Percentiles rank a stretch among this genome's conserved stretches.
Conservation (phyloP, 2,329 filamentous ascomycete species). For the Nemania diffusa region DNA sequence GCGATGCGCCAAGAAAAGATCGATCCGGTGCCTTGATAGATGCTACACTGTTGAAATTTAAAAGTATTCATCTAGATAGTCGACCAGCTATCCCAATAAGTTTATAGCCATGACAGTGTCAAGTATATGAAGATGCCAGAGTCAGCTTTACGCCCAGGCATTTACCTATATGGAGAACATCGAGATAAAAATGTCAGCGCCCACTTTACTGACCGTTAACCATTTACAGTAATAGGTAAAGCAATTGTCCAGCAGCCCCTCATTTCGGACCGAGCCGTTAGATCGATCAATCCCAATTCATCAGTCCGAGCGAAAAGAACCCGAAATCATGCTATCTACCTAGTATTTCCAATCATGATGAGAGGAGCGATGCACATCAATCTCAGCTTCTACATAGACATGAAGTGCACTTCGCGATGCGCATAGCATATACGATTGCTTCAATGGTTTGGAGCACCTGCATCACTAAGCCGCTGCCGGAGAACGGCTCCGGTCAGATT, state of each 20-base stretch:
- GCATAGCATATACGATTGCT: not conserved
- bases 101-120: not conserved
- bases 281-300: not conserved
- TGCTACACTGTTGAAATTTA: not conserved
- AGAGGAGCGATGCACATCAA: not conserved
- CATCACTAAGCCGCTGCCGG: not conserved
- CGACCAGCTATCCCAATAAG: not conserved
- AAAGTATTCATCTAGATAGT: not conserved
- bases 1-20: not conserved
- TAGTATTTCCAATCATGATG: no score
- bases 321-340: no score
- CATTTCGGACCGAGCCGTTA: not conserved
- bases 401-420: no score
- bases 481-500: not conserved
- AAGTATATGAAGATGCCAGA: not conserved
- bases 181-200: not conserved
- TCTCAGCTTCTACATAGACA: not conserved
- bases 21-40: not conserved
- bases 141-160: not conserved
- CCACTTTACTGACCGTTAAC: not conserved
- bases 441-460: not conserved
- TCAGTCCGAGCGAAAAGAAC: not conserved
- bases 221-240: no score
- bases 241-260: not conserved
- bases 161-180: not conserved